These are phyloP conservation scores for Heracleum sosnowskyi DNA, from an alignment of 129 eudicot species.

Conservation along the genomic window DNA sequence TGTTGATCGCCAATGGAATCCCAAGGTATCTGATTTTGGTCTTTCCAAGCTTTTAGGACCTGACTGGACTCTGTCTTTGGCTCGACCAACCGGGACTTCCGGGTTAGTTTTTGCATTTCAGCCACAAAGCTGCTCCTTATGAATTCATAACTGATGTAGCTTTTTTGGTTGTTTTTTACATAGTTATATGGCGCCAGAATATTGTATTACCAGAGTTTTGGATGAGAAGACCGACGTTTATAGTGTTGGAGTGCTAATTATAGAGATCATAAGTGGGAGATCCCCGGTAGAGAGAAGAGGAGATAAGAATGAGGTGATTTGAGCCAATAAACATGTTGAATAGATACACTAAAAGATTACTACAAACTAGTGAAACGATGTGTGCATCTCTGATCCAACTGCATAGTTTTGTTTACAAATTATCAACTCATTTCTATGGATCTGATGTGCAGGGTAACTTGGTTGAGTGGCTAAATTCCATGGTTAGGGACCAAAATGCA, in stretches of 20 bases:
- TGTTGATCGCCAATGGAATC: slow-evolving; percentile 58
- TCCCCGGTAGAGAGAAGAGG: slow-evolving; percentile 12
- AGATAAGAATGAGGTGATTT: slow-evolving; percentile 29
- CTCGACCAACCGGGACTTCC: slow-evolving; percentile 21
- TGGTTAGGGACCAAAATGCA: slow-evolving; percentile 21
- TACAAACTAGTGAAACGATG: not conserved
- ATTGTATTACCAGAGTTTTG: slow-evolving; percentile 9
- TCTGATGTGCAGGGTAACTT: slow-evolving; percentile 30
- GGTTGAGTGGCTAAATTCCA: slow-evolving; percentile 39
- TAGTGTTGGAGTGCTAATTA: slow-evolving; percentile 46
- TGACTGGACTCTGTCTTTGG: slow-evolving; percentile 11
- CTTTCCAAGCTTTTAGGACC: slow-evolving; percentile 22
- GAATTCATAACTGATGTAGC: not conserved
- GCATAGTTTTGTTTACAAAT: not conserved
- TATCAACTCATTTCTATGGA: not conserved
- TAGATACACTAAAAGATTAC: not conserved
- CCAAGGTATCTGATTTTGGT: slow-evolving; percentile 41
- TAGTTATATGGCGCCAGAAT: slow-evolving; percentile 48
- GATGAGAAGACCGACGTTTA: slow-evolving; percentile 43
- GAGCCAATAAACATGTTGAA: not conserved
- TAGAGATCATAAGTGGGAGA: slow-evolving; percentile 50
- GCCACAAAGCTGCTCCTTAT: not conserved
- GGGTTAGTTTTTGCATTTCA: slow-evolving; percentile 26
- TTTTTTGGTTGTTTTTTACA: not conserved
- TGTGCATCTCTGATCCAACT: not conserved